Percentiles rank a stretch among this genome's conserved stretches.
phyloP scores from a whole-genome alignment of 768 basidiomycete species.

The Chlorophyllum brunneum region DNA sequence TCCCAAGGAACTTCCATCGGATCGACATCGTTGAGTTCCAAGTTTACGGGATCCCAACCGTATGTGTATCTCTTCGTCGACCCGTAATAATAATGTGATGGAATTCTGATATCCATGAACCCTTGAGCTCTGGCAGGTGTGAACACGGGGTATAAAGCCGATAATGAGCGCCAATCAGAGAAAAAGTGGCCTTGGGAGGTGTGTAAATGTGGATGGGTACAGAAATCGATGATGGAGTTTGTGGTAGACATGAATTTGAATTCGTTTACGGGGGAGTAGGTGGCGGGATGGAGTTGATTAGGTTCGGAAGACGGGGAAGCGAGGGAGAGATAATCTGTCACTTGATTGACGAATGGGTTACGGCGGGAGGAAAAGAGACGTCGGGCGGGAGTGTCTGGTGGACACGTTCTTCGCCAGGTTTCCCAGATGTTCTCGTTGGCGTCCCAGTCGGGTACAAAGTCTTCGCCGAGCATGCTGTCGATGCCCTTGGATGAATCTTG shows the following conservation, averaged over 20 bases:
- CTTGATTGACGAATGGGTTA: conserved; percentile 31
- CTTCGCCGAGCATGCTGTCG: conserved; percentile 52
- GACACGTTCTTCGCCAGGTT: conserved; percentile 88
- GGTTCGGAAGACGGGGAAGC: conserved; percentile 16
- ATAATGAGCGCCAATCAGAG: conserved; percentile 91
- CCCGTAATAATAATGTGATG: conserved; percentile 94
- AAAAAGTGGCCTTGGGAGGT: conserved; percentile 94
- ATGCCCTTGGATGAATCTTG: conserved; percentile 49
- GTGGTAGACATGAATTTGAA: conserved; percentile 62
- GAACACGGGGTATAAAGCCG: conserved; percentile 88
- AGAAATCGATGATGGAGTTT: conserved; percentile 74
- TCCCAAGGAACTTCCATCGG: conserved; percentile 89
- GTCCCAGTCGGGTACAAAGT: conserved; percentile 82
- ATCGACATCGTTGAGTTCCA: conserved; percentile 73
- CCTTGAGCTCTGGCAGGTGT: conserved; percentile 86
- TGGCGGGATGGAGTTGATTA: background rate
- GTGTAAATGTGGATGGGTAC: conserved; percentile 76
- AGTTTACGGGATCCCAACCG: conserved; percentile 79
- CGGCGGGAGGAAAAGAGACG: conserved; percentile 80
- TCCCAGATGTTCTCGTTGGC: conserved; percentile 90
- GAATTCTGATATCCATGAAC: conserved; percentile 88
- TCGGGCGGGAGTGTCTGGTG: conserved; percentile 73
- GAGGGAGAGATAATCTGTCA: conserved; percentile 24
- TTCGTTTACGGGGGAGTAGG: background rate
- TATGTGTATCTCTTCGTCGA: conserved; percentile 82